Percentiles rank a stretch among this genome's conserved stretches.
These are phyloP conservation scores for Butyriboletus loyo DNA, from an alignment of 768 basidiomycete species.

Conservation along the genomic window DNA sequence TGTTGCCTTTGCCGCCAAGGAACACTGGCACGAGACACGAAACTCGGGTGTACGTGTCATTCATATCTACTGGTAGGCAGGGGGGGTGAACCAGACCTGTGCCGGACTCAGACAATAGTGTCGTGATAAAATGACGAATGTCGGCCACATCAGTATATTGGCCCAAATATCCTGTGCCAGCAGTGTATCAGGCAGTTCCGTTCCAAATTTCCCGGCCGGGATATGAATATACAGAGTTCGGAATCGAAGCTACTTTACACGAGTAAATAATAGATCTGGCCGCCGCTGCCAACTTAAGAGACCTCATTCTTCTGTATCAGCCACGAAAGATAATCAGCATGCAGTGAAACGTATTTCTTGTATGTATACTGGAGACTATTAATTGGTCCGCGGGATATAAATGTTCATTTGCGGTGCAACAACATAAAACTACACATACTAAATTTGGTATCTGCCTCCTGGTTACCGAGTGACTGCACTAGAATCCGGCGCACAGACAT, in stretches of 20 bases:
- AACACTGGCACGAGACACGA: background rate
- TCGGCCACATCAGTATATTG: background rate
- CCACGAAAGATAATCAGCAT: background rate
- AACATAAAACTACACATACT: slow-evolving; percentile 23
- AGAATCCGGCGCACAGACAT: background rate
- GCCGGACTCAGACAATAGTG: background rate
- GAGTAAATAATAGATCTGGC: too few relatives aligned
- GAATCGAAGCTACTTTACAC: background rate
- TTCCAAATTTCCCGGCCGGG: background rate
- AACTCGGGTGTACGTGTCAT: background rate
- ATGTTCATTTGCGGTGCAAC: background rate
- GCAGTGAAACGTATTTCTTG: background rate
- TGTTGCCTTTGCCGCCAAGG: background rate
- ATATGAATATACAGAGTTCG: too few relatives aligned
- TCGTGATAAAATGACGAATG: background rate
- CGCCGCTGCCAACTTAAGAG: too few relatives aligned
- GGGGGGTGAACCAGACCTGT: background rate
- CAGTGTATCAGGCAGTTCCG: background rate
- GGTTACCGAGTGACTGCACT: background rate
- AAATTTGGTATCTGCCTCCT: slow-evolving; percentile 22
- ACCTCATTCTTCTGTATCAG: background rate
- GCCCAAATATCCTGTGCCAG: background rate
- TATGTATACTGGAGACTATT: too few relatives aligned
- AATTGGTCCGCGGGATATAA: background rate
- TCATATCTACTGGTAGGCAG: background rate